These are phyloP conservation scores for Oxalis stricta DNA, from an alignment of 441 rosid species.

Conservation along the genomic window DNA sequence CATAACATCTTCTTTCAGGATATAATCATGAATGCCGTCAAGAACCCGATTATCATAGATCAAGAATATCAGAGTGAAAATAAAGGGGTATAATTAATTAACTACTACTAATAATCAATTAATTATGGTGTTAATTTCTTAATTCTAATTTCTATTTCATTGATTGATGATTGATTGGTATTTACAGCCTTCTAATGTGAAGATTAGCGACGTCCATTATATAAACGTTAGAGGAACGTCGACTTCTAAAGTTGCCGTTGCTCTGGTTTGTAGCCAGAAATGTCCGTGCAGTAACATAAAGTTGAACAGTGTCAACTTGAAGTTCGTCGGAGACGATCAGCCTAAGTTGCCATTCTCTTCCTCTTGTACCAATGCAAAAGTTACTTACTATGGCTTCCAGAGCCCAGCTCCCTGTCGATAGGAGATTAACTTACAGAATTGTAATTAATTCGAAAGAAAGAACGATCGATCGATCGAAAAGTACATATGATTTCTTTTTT, in stretches of 20 bases:
- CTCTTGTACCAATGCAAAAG: slow-evolving; percentile 18
- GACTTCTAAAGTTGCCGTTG: slow-evolving; percentile 22
- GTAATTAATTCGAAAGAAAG: no score
- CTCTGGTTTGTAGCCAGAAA: slow-evolving; percentile 30
- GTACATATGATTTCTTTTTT: no score
- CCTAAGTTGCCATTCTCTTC: slow-evolving; percentile 17
- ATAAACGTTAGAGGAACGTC: slow-evolving; percentile 42
- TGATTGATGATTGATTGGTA: no score
- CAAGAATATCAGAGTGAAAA: slow-evolving; percentile 27
- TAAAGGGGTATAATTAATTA: slow-evolving; percentile 4
- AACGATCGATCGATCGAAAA: no score
- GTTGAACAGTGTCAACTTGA: slow-evolving; percentile 25
- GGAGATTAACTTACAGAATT: not conserved
- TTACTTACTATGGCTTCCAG: slow-evolving; percentile 23
- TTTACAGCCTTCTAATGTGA: slow-evolving; percentile 44
- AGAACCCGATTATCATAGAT: slow-evolving; percentile 41
- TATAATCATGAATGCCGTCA: slow-evolving; percentile 29
- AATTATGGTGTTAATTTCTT: no score
- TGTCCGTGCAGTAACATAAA: slow-evolving; percentile 28
- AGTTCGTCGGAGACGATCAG: slow-evolving; percentile 5
- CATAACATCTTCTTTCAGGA: slow-evolving; percentile 21
- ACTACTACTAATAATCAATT: no score
- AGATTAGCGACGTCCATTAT: slow-evolving; percentile 31
- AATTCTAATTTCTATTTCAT: no score
- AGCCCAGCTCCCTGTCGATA: slow-evolving; percentile 33